Percentiles rank a stretch among this genome's conserved stretches.
These are phyloP conservation scores for Astraeus odoratus DNA, from an alignment of 768 basidiomycete genomes.

Conservation along the genomic window DNA sequence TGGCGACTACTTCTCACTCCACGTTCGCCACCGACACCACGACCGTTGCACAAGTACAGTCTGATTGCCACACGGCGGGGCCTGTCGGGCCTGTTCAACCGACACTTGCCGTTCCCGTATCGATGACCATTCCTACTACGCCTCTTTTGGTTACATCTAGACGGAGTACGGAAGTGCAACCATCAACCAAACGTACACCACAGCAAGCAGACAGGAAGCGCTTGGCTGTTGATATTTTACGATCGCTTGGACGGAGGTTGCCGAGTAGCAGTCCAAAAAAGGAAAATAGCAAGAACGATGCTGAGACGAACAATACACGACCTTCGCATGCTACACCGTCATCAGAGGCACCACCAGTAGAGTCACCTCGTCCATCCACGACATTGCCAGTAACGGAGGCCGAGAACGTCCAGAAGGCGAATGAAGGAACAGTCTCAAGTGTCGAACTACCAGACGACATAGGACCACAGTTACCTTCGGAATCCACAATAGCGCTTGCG, in stretches of 20 bases:
- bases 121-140: not conserved
- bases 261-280: conserved; percentile 1
- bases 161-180: not conserved
- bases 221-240: conserved; percentile 52
- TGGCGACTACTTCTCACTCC: not conserved
- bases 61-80: not conserved
- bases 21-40: not conserved
- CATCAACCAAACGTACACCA: conserved; percentile 18
- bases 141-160: conserved; percentile 7
- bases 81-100: not conserved
- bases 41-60: not conserved
- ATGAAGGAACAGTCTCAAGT: no score
- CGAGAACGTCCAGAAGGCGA: no score
- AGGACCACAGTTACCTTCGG: no score
- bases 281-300: conserved; percentile 1
- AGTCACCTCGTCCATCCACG: no score
- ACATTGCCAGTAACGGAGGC: no score
- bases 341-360: not conserved
- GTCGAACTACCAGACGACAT: no score
- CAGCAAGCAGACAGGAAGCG: conserved; percentile 41
- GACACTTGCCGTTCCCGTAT: not conserved
- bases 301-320: not conserved
- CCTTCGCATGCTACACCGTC: not conserved
- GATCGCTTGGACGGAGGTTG: conserved; percentile 35
- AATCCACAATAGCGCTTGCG: no score